Evolutionary conservation across 495 filamentous ascomycete species (phyloP), one percentile per base, ranked within the genome.

Genomic region (Staphylotrichum tortipilum): DNA sequence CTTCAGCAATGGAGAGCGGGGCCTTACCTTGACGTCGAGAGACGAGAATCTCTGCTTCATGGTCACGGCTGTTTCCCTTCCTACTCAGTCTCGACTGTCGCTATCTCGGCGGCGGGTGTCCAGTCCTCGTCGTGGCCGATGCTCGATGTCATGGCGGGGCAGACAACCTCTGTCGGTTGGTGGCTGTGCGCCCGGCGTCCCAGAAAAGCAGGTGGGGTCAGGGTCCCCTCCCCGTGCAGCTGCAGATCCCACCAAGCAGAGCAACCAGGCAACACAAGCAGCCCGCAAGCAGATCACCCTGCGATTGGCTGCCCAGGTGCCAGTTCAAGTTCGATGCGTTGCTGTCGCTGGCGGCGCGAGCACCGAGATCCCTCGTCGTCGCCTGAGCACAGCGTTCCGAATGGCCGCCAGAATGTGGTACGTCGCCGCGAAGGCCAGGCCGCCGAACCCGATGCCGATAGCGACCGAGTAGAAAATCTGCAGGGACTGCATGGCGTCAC

Each of bases 41-140:
- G 89, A 95, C 12, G 91, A 96, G 72, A 95, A 96, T 67, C 92
- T 78, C 64, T 96, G 92, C 77, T 98, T 98, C 92, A 98, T 98
- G n/a, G n/a, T n/a, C n/a, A n/a, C n/a, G n/a, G n/a, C n/a, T n/a
- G n/a, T n/a, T n/a, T n/a, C n/a, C n/a, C n/a, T n/a, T n/a, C n/a
- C n/a, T n/a, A n/a, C n/a, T n/a, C n/a, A n/a, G n/a, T n/a, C n/a
- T n/a, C n/a, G n/a, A n/a, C n/a, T n/a, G n/a, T n/a, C n/a, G n/a
- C n/a, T n/a, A n/a, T n/a, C n/a, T n/a, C n/a, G n/a, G n/a, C n/a
- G n/a, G n/a, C n/a, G n/a, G n/a, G n/a, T n/a, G n/a, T n/a, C n/a
- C n/a, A n/a, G n/a, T n/a, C n/a, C n/a, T n/a, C n/a, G n/a, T n/a
- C n/a, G n/a, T n/a, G n/a, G n/a, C 14, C 15, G 34, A 7, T 17